Base-by-base conservation (phyloP, 202 grass and related monocot genomes). In the Musa balbisiana region DNA sequence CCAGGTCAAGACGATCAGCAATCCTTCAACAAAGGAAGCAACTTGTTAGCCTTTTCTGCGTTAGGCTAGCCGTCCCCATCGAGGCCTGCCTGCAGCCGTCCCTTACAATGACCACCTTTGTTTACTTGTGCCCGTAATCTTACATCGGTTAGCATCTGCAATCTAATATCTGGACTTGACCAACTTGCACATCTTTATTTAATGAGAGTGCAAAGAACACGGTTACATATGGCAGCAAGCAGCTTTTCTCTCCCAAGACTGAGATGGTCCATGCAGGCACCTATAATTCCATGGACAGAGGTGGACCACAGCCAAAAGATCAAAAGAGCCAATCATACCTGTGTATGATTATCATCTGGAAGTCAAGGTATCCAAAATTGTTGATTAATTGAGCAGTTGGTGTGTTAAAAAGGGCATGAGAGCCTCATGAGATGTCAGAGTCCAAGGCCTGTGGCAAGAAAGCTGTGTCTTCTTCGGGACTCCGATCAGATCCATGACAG, bases 201-300 rank as follows among this genome's bases (percentile, higher is more conserved):
- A 21, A 13, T 24, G 33, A 6, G 63, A 27, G 56, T 6, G 9
- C 16, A 27, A 26, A 25, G 26, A 65, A 9, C 4, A 11, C 10
- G 11, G 4, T 64, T 13, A 65, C 63, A 65, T 4, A 27, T 65
- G 63, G 56, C 56, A 27, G 23, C 2, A 15, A 26, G 2, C 21
- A 65, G 63, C 13, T 43, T 43, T 14, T 21, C 10, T 26, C 23
- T 65, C 21, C 13, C 9, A 26, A 12, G 23, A 25, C n/a, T 27
- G 63, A 65, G 27, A 65, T 65, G 63, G 63, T 65, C 63, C 63
- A 65, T 26, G 63, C 63, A 65, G 63, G 22, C 63, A 25, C 62
- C 23, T 11, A 64, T 64, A 64, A 64, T 12, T 64, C 25, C 21
- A 64, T 64, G 11, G 22, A 64, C 22, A 23, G 62, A 64, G 62